These are phyloP conservation scores for Histomonas meleagridis DNA, from an alignment of 208 protist genomes.

Conservation along the genomic window DNA sequence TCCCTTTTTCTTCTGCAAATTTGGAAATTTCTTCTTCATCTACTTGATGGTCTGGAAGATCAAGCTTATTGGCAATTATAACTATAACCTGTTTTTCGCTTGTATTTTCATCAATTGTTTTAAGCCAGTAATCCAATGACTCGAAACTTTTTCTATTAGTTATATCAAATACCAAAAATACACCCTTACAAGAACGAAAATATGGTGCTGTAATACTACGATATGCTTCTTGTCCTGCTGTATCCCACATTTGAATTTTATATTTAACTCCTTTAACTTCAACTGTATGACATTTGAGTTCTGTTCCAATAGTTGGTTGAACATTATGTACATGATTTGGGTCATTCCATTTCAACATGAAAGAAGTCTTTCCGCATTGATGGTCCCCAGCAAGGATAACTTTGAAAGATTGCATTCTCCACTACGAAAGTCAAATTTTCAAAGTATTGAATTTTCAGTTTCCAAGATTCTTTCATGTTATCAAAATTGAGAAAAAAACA, in stretches of 20 bases:
- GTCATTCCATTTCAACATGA: background rate
- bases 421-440: too few species aligned
- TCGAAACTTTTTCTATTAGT: background rate
- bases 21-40: background rate
- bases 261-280: background rate
- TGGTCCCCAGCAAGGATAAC: background rate
- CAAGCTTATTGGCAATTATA: background rate
- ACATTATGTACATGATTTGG: background rate
- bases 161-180: slow-evolving; percentile 3
- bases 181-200: background rate
- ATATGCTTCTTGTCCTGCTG: slow-evolving; percentile 23
- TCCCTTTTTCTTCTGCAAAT: background rate
- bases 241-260: slow-evolving; percentile 31
- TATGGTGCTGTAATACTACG: background rate
- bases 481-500: background rate
- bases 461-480: background rate
- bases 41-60: background rate
- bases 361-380: background rate
- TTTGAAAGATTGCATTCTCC: too few species aligned
- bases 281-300: background rate
- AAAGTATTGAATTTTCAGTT: too few species aligned
- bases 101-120: background rate
- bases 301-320: background rate
- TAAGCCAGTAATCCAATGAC: background rate
- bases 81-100: background rate